Evolutionary conservation across 2,329 filamentous ascomycete genomes (phyloP), one percentile per base, ranked within the genome.

Genomic region (Exophiala alcalophila): DNA sequence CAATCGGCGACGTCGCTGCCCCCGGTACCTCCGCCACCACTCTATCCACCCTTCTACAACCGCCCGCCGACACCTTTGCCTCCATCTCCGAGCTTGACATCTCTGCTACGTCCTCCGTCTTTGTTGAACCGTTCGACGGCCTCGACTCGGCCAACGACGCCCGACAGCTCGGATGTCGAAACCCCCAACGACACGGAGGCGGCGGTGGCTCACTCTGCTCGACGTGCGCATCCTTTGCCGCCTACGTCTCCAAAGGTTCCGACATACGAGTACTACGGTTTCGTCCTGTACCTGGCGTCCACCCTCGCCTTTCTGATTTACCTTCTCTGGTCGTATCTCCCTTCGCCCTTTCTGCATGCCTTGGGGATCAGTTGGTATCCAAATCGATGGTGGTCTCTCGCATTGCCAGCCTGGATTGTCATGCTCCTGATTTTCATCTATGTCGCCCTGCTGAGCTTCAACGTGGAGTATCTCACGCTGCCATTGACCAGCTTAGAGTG

Each of bases 241-340:
- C 84, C 88, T 42, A 90, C 89, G 2, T 84, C 84, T 40, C 92
- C 92, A 2, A 89, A 92, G 62, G 90, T 98, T 2, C 92, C 92
- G n/a, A 98, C 92, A 0, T 97, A 98, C 70, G 92, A 98, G 64
- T 98, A 97, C 77, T 97, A 97, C 64, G 92, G 92, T 62, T 98
- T 98, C 68, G 91, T 94, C 40, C 78, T 98, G 35, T 97, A 98
- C 69, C 77, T 98, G 26, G 87, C 91, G 61, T 90, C 84, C 50
- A 87, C 83, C 15, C 72, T 92, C 37, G 81, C 81, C 2, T 97
- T 97, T 62, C 66, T 81, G 9, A 75, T 83, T 49, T 84, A 84
- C 61, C 65, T 84, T 15, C 69, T 84, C 8, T 96, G 90, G 92
- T 85, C 85, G 10, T 97, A 92, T 66, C 80, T 97, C 4, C 92